Conservation (phyloP, 805 yeast genomes). For the Debaryomyces hansenii region DNA sequence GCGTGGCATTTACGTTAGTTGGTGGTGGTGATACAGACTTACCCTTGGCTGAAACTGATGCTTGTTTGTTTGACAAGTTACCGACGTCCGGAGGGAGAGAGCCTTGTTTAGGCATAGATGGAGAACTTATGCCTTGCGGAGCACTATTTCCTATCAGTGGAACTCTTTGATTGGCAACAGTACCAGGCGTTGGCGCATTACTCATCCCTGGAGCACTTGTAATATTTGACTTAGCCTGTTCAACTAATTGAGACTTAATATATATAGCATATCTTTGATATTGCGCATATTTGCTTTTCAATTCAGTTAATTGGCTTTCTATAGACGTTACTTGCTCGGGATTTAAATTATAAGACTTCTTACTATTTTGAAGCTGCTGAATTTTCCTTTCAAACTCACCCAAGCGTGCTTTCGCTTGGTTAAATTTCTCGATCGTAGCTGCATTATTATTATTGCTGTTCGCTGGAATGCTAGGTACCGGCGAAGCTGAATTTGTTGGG, state of each 20-base stretch:
- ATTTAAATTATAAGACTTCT: slow-evolving; percentile 42
- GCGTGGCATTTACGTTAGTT: slow-evolving; percentile 11
- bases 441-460: slow-evolving; percentile 8
- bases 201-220: slow-evolving; percentile 7
- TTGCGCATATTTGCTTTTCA: slow-evolving; percentile 47
- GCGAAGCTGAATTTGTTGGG: slow-evolving; percentile 3
- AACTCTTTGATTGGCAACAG: slow-evolving; percentile 5
- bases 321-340: slow-evolving; percentile 46
- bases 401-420: slow-evolving; percentile 46
- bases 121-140: neutral
- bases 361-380: slow-evolving; percentile 49
- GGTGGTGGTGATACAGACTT: slow-evolving; percentile 22
- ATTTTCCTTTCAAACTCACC: slow-evolving; percentile 51
- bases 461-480: neutral
- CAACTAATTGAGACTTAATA: slow-evolving; percentile 42
- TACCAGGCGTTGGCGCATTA: slow-evolving; percentile 8
- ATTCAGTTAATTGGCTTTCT: slow-evolving; percentile 49
- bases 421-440: slow-evolving; percentile 39
- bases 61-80: slow-evolving; percentile 4
- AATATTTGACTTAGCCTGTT: slow-evolving; percentile 22
- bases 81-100: slow-evolving; percentile 4
- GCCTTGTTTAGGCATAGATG: neutral
- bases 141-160: neutral
- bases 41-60: neutral
- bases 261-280: slow-evolving; percentile 52